These are phyloP conservation scores for Oryza nivara DNA, from an alignment of 176 grass and related monocot genomes.

Conservation along the genomic window DNA sequence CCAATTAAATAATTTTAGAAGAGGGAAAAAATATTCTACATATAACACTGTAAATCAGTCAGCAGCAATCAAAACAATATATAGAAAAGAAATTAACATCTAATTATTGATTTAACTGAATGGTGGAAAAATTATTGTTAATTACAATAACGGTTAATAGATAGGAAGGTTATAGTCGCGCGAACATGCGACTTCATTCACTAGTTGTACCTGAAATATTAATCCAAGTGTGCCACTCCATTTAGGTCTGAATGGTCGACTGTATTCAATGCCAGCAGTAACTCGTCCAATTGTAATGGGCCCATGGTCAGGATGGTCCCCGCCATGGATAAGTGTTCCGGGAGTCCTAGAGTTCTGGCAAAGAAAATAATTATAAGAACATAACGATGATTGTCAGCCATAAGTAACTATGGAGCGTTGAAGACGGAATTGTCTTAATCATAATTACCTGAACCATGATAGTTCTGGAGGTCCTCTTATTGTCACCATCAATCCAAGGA, in stretches of 20 bases:
- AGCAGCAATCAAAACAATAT: too few relatives aligned
- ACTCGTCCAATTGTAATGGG: slow-evolving; percentile 77
- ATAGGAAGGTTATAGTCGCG: too few relatives aligned
- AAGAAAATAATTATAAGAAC: slow-evolving; percentile 33
- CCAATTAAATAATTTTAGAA: too few relatives aligned
- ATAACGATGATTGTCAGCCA: slow-evolving; percentile 21
- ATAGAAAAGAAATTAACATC: too few relatives aligned
- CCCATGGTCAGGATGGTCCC: slow-evolving; percentile 64
- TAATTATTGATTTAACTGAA: too few relatives aligned
- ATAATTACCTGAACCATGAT: slow-evolving; percentile 83
- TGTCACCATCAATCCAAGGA: slow-evolving; percentile 97
- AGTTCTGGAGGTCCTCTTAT: slow-evolving; percentile 87
- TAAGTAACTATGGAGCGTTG: slow-evolving; percentile 15
- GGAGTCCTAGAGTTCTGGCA: slow-evolving; percentile 85
- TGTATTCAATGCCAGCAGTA: slow-evolving; percentile 86
- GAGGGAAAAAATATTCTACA: too few relatives aligned
- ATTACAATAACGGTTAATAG: too few relatives aligned
- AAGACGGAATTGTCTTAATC: slow-evolving; percentile 27
- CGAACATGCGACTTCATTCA: too few relatives aligned
- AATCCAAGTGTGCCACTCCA: slow-evolving; percentile 84
- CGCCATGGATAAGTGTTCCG: slow-evolving; percentile 88
- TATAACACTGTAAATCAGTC: too few relatives aligned
- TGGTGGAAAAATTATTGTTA: too few relatives aligned
- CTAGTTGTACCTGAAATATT: slow-evolving; percentile 76
- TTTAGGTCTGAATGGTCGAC: slow-evolving; percentile 84